Percentiles rank a stretch among this genome's conserved stretches.
Conservation (phyloP, 768 basidiomycete species). For the Phanerochaete carnosa region DNA sequence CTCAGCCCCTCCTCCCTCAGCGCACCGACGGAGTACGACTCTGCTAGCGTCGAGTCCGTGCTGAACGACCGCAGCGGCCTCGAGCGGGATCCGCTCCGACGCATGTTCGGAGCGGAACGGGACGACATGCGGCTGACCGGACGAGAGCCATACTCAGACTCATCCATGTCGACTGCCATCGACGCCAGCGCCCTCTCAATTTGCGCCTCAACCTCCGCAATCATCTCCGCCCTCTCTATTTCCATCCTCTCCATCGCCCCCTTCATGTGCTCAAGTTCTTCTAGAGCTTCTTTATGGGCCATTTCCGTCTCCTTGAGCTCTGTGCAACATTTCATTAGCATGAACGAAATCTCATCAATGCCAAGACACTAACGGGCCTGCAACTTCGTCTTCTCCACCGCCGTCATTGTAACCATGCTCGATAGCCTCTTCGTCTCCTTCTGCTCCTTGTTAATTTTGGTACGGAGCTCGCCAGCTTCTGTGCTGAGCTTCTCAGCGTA, state of each 20-base stretch:
- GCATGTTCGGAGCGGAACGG: conserved; percentile 39
- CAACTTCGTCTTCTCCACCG: conserved; percentile 74
- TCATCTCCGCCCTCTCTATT: conserved; percentile 81
- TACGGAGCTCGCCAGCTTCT: conserved; percentile 80
- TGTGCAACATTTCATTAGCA: conserved; percentile 26
- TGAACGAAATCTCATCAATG: conserved; percentile 1
- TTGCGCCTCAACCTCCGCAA: conserved; percentile 90
- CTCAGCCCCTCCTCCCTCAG: conserved; percentile 19
- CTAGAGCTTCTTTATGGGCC: conserved; percentile 75
- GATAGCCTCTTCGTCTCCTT: conserved; percentile 83
- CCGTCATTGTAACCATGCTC: conserved; percentile 72
- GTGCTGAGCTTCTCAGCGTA: conserved; percentile 88
- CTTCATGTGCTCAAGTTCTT: conserved; percentile 83
- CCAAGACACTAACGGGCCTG: conserved; percentile 61
- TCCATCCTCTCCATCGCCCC: conserved; percentile 87
- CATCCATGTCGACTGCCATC: conserved; percentile 78
- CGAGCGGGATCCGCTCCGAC: conserved; percentile 57
- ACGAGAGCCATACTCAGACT: conserved; percentile 74
- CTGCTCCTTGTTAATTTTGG: conserved; percentile 90
- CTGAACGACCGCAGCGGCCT: conserved; percentile 60
- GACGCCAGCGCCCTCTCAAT: conserved; percentile 83
- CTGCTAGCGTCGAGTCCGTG: conserved; percentile 80
- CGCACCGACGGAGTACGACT: conserved; percentile 50
- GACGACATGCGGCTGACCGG: conserved; percentile 68
- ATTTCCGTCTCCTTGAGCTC: conserved; percentile 80